Conservation (phyloP, 768 basidiomycete species). For the Kwoniella mangroviensis region DNA sequence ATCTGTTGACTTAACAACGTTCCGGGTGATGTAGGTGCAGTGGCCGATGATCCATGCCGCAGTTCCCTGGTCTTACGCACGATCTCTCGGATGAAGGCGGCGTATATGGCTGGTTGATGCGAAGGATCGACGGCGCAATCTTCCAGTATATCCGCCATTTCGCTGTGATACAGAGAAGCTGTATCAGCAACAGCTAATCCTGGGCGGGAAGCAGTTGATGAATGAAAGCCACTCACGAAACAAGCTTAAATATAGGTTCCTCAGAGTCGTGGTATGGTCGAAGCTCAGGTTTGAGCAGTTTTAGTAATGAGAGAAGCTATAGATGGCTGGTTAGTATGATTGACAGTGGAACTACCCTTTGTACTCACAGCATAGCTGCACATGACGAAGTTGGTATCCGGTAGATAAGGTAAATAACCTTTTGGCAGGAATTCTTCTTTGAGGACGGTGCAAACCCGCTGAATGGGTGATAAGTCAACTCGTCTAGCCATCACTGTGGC, state of each 20-base stretch:
- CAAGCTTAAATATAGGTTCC: constrained; percentile 48
- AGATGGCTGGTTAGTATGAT: neutral
- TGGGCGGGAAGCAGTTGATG: no score
- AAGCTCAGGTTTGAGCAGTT: constrained; percentile 65
- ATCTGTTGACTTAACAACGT: constrained; percentile 11
- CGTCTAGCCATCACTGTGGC: neutral
- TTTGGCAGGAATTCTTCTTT: constrained; percentile 77
- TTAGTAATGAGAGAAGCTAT: constrained; percentile 77
- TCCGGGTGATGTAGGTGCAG: constrained; percentile 18
- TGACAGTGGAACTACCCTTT: neutral
- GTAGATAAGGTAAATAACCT: constrained; percentile 79
- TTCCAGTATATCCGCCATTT: constrained; percentile 80
- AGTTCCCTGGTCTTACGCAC: constrained; percentile 48
- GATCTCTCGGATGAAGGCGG: constrained; percentile 77
- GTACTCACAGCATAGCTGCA: constrained; percentile 74
- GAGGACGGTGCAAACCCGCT: constrained; percentile 62
- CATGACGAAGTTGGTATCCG: constrained; percentile 90
- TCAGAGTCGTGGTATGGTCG: constrained; percentile 46
- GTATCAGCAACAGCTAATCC: no score
- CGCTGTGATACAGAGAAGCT: constrained; percentile 67
- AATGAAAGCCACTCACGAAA: no score
- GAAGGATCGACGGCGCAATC: constrained; percentile 73
- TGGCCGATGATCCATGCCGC: constrained; percentile 22
- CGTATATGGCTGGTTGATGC: constrained; percentile 91
- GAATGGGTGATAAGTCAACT: neutral